Percentiles rank a stretch among this genome's conserved stretches.
phyloP scores from a whole-genome alignment of 371 early-diverging fungal genomes.

The Phascolomyces articulosus region DNA sequence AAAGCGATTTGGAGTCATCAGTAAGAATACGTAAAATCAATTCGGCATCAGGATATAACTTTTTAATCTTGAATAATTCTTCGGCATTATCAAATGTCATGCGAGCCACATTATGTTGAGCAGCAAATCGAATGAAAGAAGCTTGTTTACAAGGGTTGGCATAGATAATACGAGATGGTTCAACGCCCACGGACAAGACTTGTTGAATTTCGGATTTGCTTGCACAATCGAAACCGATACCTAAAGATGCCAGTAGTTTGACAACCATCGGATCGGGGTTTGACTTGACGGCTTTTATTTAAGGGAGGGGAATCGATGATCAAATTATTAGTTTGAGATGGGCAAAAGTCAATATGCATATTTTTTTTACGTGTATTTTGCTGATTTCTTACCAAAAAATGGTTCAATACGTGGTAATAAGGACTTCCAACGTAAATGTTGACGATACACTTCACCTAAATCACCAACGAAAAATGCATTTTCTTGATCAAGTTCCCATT shows the following conservation, averaged over 20 bases:
- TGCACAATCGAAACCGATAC: conserved; percentile 96
- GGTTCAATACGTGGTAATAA: conserved; percentile 93
- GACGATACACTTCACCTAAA: conserved; percentile 86
- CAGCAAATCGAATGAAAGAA: conserved; percentile 90
- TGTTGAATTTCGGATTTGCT: conserved; percentile 86
- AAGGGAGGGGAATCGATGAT: neutral
- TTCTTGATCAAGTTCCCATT: conserved; percentile 68
- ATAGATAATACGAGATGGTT: conserved; percentile 86
- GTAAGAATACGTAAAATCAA: conserved; percentile 92
- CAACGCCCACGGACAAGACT: conserved; percentile 79
- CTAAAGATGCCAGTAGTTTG: conserved; percentile 81
- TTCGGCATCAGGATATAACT: conserved; percentile 79
- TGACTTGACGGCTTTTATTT: conserved; percentile 86
- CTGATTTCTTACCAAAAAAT: conserved; percentile 75
- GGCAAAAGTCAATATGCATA: too few relatives aligned
- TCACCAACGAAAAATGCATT: conserved; percentile 95
- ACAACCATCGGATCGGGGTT: conserved; percentile 91
- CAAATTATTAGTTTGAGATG: neutral
- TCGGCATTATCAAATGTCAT: conserved; percentile 99
- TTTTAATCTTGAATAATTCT: conserved; percentile 93
- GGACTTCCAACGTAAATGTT: conserved; percentile 81
- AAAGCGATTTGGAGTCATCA: conserved; percentile 92
- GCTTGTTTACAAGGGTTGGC: conserved; percentile 98
- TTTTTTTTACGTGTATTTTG: neutral
- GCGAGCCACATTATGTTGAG: conserved; percentile 74